Percentiles rank a stretch among this genome's conserved stretches.
Evolutionary conservation across 139 green algal species (phyloP).

Genomic region (Dunaliella sp.): DNA sequence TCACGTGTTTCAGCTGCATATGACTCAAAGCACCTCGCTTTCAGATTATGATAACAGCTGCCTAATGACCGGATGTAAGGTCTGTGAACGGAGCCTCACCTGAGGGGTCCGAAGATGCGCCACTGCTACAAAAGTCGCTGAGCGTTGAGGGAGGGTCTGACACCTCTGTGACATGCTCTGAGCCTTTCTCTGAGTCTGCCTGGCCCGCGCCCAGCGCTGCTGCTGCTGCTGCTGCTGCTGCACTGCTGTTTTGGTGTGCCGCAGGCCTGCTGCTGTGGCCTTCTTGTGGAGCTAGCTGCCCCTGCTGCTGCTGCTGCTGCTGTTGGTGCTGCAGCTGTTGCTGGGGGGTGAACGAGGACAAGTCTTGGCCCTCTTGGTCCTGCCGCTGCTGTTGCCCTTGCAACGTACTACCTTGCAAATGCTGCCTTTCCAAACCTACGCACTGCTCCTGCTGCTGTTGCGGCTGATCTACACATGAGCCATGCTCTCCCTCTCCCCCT

Average conservation of each 20-base stretch:
- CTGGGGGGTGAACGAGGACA: not conserved
- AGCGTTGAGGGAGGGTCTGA: not conserved
- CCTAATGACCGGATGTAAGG: too few species aligned
- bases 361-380: not conserved
- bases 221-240: not conserved
- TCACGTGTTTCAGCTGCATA: too few species aligned
- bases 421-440: too few species aligned
- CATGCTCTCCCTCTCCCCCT: not conserved
- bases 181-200: not conserved
- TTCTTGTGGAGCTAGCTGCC: not conserved
- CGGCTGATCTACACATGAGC: not conserved
- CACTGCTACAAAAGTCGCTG: not conserved
- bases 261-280: too few species aligned
- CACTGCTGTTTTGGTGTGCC: not conserved
- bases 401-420: not conserved
- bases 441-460: conserved; percentile 19
- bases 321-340: not conserved
- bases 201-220: not conserved
- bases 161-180: not conserved
- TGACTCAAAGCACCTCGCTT: too few species aligned
- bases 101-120: not conserved
- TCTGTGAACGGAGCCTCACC: too few species aligned
- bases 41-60: too few species aligned
- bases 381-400: not conserved
- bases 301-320: not conserved